Conservation (phyloP, 805 yeast genomes). For the Cyberlindnera veronae region DNA sequence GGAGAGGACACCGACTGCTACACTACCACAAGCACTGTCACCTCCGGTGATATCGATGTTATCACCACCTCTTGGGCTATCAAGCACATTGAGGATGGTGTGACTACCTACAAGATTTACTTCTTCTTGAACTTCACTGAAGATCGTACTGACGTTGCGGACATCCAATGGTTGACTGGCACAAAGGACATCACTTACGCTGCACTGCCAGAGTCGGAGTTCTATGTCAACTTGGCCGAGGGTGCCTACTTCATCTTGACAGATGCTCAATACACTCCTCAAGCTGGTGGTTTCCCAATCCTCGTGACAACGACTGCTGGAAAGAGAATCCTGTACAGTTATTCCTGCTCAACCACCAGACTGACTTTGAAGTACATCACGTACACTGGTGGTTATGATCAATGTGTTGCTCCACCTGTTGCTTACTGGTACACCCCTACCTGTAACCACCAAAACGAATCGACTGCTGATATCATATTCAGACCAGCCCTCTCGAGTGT, state of each 20-base stretch:
- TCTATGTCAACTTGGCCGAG: slow-evolving; percentile 18
- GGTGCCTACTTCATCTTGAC: slow-evolving; percentile 14
- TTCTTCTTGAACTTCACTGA: slow-evolving; percentile 18
- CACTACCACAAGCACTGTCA: slow-evolving; percentile 6
- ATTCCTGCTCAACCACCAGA: slow-evolving; percentile 6
- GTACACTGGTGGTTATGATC: slow-evolving; percentile 3
- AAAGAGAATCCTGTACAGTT: slow-evolving; percentile 5
- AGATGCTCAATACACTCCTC: neutral
- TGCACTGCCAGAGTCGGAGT: slow-evolving; percentile 6
- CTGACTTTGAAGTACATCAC: neutral
- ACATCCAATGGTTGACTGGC: slow-evolving; percentile 15
- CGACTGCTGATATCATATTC: neutral
- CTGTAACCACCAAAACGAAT: slow-evolving; percentile 2
- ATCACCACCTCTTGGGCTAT: slow-evolving; percentile 11
- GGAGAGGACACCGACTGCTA: slow-evolving; percentile 13
- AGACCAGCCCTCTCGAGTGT: slow-evolving; percentile 4
- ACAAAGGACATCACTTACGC: neutral
- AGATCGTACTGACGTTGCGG: slow-evolving; percentile 17
- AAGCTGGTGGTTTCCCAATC: slow-evolving; percentile 2
- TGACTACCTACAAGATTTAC: slow-evolving; percentile 7
- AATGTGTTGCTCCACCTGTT: neutral
- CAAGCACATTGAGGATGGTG: neutral
- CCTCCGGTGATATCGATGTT: slow-evolving; percentile 4
- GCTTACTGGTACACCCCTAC: slow-evolving; percentile 1
- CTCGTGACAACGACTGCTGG: slow-evolving; percentile 13